Percentiles rank a stretch among this genome's conserved stretches.
Evolutionary conservation across 495 filamentous ascomycete species (phyloP).

Genomic region (Echria macrotheca): DNA sequence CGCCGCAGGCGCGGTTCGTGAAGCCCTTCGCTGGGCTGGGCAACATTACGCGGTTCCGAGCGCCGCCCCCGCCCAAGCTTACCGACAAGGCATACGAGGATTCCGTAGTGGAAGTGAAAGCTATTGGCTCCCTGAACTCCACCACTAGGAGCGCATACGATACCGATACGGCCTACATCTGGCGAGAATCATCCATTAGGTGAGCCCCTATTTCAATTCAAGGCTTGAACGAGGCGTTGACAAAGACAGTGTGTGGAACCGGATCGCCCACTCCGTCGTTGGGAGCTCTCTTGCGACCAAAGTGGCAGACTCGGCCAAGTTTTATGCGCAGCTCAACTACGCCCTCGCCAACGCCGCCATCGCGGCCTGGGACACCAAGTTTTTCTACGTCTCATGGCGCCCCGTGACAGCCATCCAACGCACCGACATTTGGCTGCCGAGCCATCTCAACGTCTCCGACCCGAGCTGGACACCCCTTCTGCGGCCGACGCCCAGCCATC

Average conservation of each 20-base stretch:
- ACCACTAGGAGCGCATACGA: conserved; percentile 19
- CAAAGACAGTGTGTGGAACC: conserved; percentile 26
- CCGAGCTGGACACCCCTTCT: conserved; percentile 28
- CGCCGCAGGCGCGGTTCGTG: conserved; percentile 25
- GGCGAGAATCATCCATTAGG: conserved; percentile 30
- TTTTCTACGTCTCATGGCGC: conserved; percentile 24
- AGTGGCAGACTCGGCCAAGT: conserved; percentile 25
- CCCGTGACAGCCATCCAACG: conserved; percentile 31
- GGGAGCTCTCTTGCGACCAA: conserved; percentile 21
- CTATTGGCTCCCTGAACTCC: conserved; percentile 22
- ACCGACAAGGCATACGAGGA: conserved; percentile 18
- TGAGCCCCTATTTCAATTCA: conserved; percentile 5
- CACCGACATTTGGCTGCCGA: conserved; percentile 20
- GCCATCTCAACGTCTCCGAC: conserved; percentile 18
- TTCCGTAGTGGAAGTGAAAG: conserved; percentile 22
- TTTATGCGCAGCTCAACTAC: conserved; percentile 35
- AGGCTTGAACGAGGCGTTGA: not conserved
- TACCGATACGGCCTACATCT: conserved; percentile 31
- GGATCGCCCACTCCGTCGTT: conserved; percentile 26
- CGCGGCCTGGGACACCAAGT: conserved; percentile 29
- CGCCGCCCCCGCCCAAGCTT: conserved; percentile 21
- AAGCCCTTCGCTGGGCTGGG: conserved; percentile 24
- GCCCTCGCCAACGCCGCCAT: conserved; percentile 34
- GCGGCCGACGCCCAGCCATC: conserved; percentile 30
- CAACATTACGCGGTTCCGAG: conserved; percentile 22